A percentile compares a stretch with the other conserved stretches of the same genome.
Evolutionary conservation across 2,329 filamentous ascomycete species (phyloP).

Genomic region (Penicillium paneum): DNA sequence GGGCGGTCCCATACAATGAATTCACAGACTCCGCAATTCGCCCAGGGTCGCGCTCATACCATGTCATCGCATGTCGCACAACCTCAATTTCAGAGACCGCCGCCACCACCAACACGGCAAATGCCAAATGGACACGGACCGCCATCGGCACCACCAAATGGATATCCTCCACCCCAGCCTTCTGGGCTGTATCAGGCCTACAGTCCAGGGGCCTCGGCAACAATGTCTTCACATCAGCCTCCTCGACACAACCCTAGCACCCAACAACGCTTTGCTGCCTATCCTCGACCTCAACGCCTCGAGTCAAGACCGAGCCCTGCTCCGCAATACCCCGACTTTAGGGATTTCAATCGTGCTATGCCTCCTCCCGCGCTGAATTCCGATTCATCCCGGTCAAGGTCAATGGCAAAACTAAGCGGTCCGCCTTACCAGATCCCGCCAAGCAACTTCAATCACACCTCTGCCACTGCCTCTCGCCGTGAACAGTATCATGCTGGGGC

Average conservation of each 20-base stretch:
- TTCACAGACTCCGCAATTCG: slow-evolving; percentile 64
- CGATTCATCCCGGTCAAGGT: slow-evolving; percentile 89
- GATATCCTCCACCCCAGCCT: slow-evolving; percentile 40
- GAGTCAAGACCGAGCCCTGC: slow-evolving; percentile 56
- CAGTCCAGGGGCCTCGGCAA: slow-evolving; percentile 29
- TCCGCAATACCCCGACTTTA: slow-evolving; percentile 58
- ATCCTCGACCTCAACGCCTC: slow-evolving; percentile 68
- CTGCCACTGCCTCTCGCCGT: slow-evolving; percentile 74
- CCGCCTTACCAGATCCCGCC: slow-evolving; percentile 68
- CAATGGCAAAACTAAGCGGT: slow-evolving; percentile 72
- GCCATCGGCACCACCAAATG: slow-evolving; percentile 31
- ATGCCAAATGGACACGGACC: slow-evolving; percentile 45
- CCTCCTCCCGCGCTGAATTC: slow-evolving; percentile 72
- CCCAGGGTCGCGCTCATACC: slow-evolving; percentile 72
- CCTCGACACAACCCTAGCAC: slow-evolving; percentile 57
- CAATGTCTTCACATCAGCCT: slow-evolving; percentile 51
- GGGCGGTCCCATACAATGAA: slow-evolving; percentile 96
- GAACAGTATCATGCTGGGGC: slow-evolving; percentile 63
- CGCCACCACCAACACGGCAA: slow-evolving; percentile 44
- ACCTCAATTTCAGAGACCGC: slow-evolving; percentile 43
- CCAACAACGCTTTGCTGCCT: slow-evolving; percentile 58
- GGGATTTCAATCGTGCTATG: slow-evolving; percentile 55
- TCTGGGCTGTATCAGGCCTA: slow-evolving; percentile 44
- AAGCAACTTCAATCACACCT: slow-evolving; percentile 61
- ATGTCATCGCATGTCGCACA: slow-evolving; percentile 59